Evolutionary conservation across 305 asterid species (phyloP), one percentile per base, ranked within the genome.

Genomic region (Fraxinus floribunda): DNA sequence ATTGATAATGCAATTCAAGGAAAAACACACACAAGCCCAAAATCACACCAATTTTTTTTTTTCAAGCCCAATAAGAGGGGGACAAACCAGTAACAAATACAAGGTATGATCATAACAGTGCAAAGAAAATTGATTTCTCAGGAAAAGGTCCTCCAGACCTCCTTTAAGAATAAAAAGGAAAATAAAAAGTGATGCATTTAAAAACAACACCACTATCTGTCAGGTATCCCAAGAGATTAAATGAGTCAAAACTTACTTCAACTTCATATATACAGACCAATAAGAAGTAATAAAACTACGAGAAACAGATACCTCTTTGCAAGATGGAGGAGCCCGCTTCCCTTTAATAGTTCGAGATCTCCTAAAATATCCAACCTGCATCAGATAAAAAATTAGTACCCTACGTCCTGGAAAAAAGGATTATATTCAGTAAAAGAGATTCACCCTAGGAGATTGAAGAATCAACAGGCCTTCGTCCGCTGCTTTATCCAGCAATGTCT

Each of bases 361-460:
- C 35, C 36, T 26, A 66, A 29, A 34, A 29, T 18, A 52, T n/a
- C 70, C 70, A 18, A 60, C 29, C 26, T n/a, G 70, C 26, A 18
- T 60, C 70, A 60, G 70, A 20, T 20, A 20, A 2, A 18, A 39
- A 68, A 75, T 84, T 78, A 78, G 80, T 24, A 75, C 38, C 9
- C 49, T 20, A 44, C 81, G 68, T 44, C 30, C 11, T 39, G 36
- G 32, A 77, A 83, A 22, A 80, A 60, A 30, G 39, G 34, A n/a
- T 49, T 26, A 15, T 22, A 39, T 70, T 49, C 30, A 62, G 77
- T 60, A 2, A 49, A 38, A 71, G 64, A 81, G 15, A 39, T 9
- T 29, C 32, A 94, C 99, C 89, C 83, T 89, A 34, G 99, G 97
- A 83, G 99, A 93, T 81, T 89, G 87, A 88, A 95, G 91, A 83